phyloP scores from a whole-genome alignment of 768 basidiomycete species.

The Amanita jacksonii region DNA sequence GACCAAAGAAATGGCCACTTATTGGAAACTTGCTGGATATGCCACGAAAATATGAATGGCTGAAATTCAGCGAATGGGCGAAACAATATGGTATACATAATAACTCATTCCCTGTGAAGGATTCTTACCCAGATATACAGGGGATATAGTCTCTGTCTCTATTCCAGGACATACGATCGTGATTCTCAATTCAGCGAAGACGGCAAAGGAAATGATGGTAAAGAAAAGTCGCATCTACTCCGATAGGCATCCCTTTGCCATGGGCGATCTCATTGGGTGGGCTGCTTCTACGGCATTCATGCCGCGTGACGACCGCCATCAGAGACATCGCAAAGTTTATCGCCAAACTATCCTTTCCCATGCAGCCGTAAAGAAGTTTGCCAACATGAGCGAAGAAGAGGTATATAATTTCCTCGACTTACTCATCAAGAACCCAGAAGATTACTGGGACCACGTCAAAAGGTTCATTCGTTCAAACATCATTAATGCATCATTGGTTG shows the following conservation, averaged over 20 bases:
- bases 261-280: constrained; percentile 35
- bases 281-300: constrained; percentile 24
- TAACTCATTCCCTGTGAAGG: no score
- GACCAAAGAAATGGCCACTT: constrained; percentile 30
- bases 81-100: constrained; percentile 33
- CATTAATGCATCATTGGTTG: not conserved
- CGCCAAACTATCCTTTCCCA: constrained; percentile 31
- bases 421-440: constrained; percentile 24
- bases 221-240: no score
- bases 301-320: constrained; percentile 30
- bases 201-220: constrained; percentile 38
- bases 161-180: constrained; percentile 19
- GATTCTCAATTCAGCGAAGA: constrained; percentile 30
- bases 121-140: no score
- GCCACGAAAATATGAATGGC: constrained; percentile 33
- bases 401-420: no score
- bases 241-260: no score
- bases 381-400: constrained; percentile 29
- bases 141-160: no score
- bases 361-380: constrained; percentile 27
- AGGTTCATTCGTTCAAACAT: no score
- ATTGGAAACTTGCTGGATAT: constrained; percentile 36
- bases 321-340: no score
- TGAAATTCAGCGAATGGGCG: constrained; percentile 32
- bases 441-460: constrained; percentile 22